Evolutionary conservation across 352 stramenopile genomes (phyloP), one percentile per base, ranked within the genome.

Genomic region (Globisporangium middletonii): DNA sequence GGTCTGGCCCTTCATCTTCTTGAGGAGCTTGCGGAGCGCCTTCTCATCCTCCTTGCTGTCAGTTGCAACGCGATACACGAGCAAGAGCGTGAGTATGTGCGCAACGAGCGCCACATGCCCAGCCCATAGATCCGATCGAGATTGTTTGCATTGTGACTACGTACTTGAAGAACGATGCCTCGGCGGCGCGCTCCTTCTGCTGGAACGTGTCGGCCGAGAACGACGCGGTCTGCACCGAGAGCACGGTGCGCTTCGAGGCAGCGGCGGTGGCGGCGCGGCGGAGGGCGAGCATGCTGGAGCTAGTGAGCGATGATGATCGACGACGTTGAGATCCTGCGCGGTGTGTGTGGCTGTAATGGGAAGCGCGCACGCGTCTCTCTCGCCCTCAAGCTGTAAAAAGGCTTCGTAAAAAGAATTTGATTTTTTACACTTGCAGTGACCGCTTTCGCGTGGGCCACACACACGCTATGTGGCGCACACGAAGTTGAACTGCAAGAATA

Each of bases 11-110:
- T 95, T 93, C 67, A 95, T 70, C 79, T 95, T 95, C 69, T 91
- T 74, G 46, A 95, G 72, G 55, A 95, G 74, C 72, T 90, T 89
- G 69, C 85, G 85, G 26, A 95, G 82, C 19, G 81, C 33, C 69
- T 89, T 91, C 67, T 95, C 85, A 60, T 95, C 85, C 59, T 91
- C 66, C 73, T 95, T 95, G 76, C 85, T 95, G 57, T 46, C 52
- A 18, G 2, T 55, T 28, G 12, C 23, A 42, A 18, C 5, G 4
- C 13, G n/a, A 48, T 12, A 15, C 18, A 27, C 4, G 9, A 48
- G n/a, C 43, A 26, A 33, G 46, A 18, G 26, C 3, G n/a, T 15
- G 8, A 26, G 44, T 16, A 15, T 7, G 44, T 49, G 3, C 2
- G 19, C 28, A 11, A n/a, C 23, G 23, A 23, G 23, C 23, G 23